phyloP scores from a whole-genome alignment of 805 yeast genomes.

The Wickerhamomyces ciferrii region DNA sequence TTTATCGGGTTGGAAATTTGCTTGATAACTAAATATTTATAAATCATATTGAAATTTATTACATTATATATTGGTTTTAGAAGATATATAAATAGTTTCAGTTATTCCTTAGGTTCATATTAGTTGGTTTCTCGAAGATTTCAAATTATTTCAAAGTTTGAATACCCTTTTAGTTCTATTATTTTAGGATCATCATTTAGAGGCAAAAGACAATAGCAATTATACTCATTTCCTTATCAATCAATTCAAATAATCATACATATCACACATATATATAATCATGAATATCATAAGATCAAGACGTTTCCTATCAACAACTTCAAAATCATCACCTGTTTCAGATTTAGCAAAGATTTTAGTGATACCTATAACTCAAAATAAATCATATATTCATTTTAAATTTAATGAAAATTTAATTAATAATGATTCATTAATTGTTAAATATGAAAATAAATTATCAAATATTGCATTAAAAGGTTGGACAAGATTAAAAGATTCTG shows the following conservation, averaged over 20 bases:
- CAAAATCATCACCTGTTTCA: background rate
- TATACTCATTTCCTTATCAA: too few relatives aligned
- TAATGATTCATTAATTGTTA: conserved; percentile 29
- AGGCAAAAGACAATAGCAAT: background rate
- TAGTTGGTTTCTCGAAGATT: background rate
- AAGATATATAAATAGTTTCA: too few relatives aligned
- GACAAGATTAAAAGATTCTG: conserved; percentile 54
- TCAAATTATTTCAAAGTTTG: background rate
- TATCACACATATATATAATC: background rate
- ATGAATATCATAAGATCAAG: background rate
- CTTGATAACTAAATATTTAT: too few relatives aligned
- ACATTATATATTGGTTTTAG: too few relatives aligned
- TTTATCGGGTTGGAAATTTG: too few relatives aligned
- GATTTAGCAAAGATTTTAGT: conserved; percentile 59
- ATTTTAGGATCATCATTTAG: too few relatives aligned
- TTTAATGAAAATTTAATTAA: conserved; percentile 34
- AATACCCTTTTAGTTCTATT: background rate
- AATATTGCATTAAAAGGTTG: conserved; percentile 53
- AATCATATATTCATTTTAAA: conserved; percentile 66
- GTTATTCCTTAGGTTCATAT: background rate
- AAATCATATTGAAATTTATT: too few relatives aligned
- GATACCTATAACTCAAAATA: conserved; percentile 62
- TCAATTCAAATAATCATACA: background rate
- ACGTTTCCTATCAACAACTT: background rate
- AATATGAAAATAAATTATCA: conserved; percentile 39